Evolutionary conservation across 495 filamentous ascomycete genomes (phyloP).

Genomic region (Letharia columbiana): DNA sequence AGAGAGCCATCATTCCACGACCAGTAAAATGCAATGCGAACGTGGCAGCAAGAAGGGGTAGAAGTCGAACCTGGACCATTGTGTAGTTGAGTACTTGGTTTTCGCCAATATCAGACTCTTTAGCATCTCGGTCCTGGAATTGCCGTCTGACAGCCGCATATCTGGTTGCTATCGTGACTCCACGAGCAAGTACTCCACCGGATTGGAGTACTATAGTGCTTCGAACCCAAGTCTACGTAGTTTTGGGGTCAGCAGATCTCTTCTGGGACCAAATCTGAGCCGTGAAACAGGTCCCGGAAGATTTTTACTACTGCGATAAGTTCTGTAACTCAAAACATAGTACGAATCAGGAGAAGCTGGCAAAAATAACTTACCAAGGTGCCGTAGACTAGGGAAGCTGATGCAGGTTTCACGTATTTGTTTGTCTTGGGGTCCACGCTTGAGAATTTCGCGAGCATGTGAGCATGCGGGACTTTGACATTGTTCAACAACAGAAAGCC

Average conservation of each 20-base stretch:
- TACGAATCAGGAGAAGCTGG: too few species aligned
- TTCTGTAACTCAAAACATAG: too few species aligned
- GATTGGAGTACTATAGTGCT: slow-evolving; percentile 61
- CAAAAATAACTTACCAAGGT: slow-evolving; percentile 36
- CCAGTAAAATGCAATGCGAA: slow-evolving; percentile 70
- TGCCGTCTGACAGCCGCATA: slow-evolving; percentile 62
- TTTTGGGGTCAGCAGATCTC: neutral
- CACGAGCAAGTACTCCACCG: slow-evolving; percentile 59
- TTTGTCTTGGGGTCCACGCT: slow-evolving; percentile 51
- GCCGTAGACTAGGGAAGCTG: slow-evolving; percentile 59
- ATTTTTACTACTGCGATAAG: neutral
- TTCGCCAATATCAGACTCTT: slow-evolving; percentile 44
- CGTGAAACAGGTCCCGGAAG: neutral
- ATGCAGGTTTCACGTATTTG: slow-evolving; percentile 54
- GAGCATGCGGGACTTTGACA: slow-evolving; percentile 57
- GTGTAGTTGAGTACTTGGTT: slow-evolving; percentile 67
- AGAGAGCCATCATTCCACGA: slow-evolving; percentile 57
- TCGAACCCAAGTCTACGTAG: slow-evolving; percentile 50
- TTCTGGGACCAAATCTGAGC: neutral
- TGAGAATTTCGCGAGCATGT: slow-evolving; percentile 61
- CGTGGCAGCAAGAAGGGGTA: slow-evolving; percentile 62
- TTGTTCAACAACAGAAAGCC: slow-evolving; percentile 66
- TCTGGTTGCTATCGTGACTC: slow-evolving; percentile 64
- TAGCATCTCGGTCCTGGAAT: slow-evolving; percentile 60
- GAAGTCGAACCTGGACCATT: slow-evolving; percentile 63